Percentiles rank a stretch among this genome's conserved stretches.
These are phyloP conservation scores for Cyamopsis tetragonoloba DNA, from an alignment of 306 rosid genomes.

Conservation along the genomic window DNA sequence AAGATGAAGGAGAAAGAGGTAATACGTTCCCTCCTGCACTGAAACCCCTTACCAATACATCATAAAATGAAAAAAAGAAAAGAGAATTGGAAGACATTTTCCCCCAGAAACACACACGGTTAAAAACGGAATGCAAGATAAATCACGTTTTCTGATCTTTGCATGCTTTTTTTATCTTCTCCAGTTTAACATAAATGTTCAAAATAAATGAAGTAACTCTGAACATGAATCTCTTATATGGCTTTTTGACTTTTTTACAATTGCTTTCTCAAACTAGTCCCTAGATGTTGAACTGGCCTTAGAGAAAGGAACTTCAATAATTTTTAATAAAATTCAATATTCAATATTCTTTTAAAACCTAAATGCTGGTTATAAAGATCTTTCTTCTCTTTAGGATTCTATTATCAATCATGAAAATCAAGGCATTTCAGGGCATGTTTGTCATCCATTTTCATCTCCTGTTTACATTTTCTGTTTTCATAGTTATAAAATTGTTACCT, in stretches of 20 bases:
- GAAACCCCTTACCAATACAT: not conserved
- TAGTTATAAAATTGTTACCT: too few relatives aligned
- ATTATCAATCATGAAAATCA: not conserved
- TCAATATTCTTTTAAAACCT: not conserved
- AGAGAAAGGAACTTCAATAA: not conserved
- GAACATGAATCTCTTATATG: not conserved
- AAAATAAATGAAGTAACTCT: not conserved
- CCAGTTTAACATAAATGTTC: not conserved
- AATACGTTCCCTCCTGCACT: not conserved
- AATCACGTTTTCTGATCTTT: not conserved
- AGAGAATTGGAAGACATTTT: not conserved
- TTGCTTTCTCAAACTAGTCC: not conserved
- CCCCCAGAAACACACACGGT: not conserved
- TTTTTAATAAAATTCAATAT: constrained; percentile 1
- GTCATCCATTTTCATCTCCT: too few relatives aligned
- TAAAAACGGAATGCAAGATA: not conserved
- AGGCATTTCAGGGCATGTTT: too few relatives aligned
- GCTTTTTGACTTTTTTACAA: not conserved
- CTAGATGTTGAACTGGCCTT: not conserved
- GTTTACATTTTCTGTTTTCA: too few relatives aligned
- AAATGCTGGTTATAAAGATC: not conserved
- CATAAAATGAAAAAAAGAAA: not conserved
- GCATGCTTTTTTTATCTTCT: constrained; percentile 8
- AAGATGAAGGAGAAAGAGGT: constrained; percentile 87
- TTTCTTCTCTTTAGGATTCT: not conserved